Evolutionary conservation across 306 rosid species (phyloP), one percentile per base, ranked within the genome.

Genomic region (Medicago arabica): DNA sequence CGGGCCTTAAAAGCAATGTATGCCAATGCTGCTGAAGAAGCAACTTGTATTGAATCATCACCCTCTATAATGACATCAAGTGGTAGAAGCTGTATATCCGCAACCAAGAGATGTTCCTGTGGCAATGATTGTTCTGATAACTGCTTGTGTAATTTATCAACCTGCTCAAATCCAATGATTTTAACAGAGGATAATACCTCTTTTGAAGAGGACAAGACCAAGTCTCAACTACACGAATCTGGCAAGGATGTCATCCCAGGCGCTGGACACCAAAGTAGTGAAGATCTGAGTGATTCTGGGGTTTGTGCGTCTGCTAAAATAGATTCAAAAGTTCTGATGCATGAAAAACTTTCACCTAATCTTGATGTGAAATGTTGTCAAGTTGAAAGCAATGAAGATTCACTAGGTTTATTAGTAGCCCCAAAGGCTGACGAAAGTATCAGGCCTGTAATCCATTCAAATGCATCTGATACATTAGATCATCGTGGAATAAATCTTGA

Each of bases 1-100:
- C 99, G 99, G 69, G 99, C 99, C 79, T 79, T 96, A 60, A 96
- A 96, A 89, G 99, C 99, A 55, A 96, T 96, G 99, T 96, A 96
- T 83, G 98, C 97, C 77, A 87, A 88, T 89, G 98, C 86, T 69
- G 96, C 96, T 19, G 90, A 80, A 72, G 96, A 90, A 81, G 89
- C 67, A 69, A 82, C 75, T 74, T 51, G 85, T 60, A 82, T 69
- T 77, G 84, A 86, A 77, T 78, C 78, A 60, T 79, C 85, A 40
- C 67, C 86, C 36, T 53, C 84, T 25, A 6, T 75, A 51, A 79
- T 71, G 85, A 64, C 78, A 12, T 81, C 86, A 53, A 62, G 65
- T 78, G 70, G 71, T 51, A 85, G 77, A 57, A 81, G 78, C 72
- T 63, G 70, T 79, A 16, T 38, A 38, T 76, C 85, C 68, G 58